Base-by-base conservation (phyloP, 2,329 filamentous ascomycete species). In the Ophiognomonia clavigignenti-juglandacearum region DNA sequence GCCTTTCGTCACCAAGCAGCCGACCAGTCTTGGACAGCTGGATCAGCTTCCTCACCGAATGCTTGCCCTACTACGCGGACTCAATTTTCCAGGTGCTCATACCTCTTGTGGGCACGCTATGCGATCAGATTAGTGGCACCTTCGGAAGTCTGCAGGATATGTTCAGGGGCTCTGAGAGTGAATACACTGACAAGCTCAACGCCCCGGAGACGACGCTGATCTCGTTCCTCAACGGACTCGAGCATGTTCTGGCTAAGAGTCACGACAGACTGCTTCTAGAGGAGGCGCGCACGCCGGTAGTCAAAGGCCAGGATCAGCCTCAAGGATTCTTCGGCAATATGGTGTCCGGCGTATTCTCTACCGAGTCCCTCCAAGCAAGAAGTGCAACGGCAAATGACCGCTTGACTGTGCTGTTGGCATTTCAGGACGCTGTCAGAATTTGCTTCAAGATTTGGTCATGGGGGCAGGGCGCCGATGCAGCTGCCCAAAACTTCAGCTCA, bases 371-470 rank as follows among this genome's bases (percentile, higher is more conserved):
- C 2, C 86, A 91, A 51, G 77, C 82, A n/a, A 83, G 90, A 40
- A 89, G 84, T 50, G 82, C 85, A 7, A 90, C 88, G n/a, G 90
- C 91, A 8, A 98, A 97, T 59, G 92, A 93, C 57, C 82, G 92
- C 38, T 74, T 98, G 19, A 97, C 93, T 0, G 92, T 98, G 18
- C 75, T 96, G 36, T 74, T 98, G n/a, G 95, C 91, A 10, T 96
- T 98, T 62, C 92, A 97, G 64, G 95, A 98, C 63, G 89, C 91
- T 1, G 88, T 97, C 49, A 82, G 89, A 20, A 87, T 95, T 41
- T 96, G 91, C 64, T 95, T 95, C 62, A 82, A 76, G 11, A 96
- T 98, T 43, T 98, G 95, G 93, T 87, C 88, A 1, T 98, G 93
- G 92, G 88, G 86, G 6, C 80, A 85, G 59, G 77, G 77, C 3